phyloP scores from a whole-genome alignment of 1,284 basidiomycete genomes.

The Neotropicomus parvogracilis region DNA sequence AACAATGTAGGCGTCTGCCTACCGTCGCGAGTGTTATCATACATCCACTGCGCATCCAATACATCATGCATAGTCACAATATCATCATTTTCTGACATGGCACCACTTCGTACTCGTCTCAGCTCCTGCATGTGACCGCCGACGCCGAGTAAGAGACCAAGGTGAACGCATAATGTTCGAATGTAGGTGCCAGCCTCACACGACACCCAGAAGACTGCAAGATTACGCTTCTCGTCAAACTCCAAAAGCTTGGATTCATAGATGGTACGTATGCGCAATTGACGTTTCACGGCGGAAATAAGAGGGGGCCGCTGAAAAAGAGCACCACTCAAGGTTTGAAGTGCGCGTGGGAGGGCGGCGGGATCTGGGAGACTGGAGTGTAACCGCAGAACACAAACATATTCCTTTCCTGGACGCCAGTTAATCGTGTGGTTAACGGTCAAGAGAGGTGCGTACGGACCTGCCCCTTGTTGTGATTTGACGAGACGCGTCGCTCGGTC shows the following conservation, averaged over 20 bases:
- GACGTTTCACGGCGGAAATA: constrained; percentile 98
- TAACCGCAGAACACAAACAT: constrained; percentile 93
- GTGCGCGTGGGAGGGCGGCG: constrained; percentile 84
- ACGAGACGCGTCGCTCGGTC: constrained; percentile 99
- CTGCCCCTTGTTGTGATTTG: constrained; percentile 96
- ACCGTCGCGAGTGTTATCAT: constrained; percentile 99
- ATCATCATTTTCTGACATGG: constrained; percentile 95
- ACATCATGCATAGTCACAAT: constrained; percentile 99
- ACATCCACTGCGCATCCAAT: constrained; percentile 97
- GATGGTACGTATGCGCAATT: constrained; percentile 96
- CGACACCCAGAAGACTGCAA: constrained; percentile 97
- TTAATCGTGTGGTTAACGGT: constrained; percentile 5
- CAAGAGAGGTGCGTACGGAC: constrained; percentile 40
- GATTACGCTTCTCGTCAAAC: constrained; percentile 96
- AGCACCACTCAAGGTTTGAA: constrained; percentile 97
- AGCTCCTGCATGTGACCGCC: constrained; percentile 99
- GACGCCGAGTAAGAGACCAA: constrained; percentile 92
- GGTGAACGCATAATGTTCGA: constrained; percentile 95
- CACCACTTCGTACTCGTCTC: constrained; percentile 90
- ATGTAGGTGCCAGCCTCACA: constrained; percentile 99
- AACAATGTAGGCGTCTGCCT: constrained; percentile 25
- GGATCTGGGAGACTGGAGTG: constrained; percentile 83
- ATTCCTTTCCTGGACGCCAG: constrained; percentile 81
- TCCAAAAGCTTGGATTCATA: constrained; percentile 96
- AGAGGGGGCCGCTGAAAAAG: constrained; percentile 98